Conservation (phyloP, 176 grass and related monocot genomes). For the Paspalum notatum region DNA sequence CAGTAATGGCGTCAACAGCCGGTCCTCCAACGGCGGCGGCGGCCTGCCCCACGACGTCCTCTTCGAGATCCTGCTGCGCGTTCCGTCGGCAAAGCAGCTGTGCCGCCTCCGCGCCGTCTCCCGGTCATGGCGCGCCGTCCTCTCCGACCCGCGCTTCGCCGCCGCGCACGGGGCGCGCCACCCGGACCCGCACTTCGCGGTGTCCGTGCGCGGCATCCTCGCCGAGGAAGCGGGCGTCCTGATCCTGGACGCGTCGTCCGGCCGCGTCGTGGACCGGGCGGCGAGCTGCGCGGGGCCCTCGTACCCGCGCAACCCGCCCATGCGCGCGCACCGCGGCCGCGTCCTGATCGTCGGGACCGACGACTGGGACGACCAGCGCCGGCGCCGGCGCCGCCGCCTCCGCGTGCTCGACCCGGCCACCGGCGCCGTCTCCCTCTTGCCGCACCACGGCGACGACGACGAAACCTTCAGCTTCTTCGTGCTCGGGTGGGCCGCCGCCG, state of each 20-base stretch:
- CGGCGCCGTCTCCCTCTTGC: neutral
- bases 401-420: neutral
- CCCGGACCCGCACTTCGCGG: neutral
- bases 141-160: too few relatives aligned
- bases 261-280: neutral
- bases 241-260: conserved; percentile 1
- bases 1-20: too few relatives aligned
- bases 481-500: neutral
- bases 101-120: too few relatives aligned
- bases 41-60: too few relatives aligned
- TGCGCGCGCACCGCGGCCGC: neutral
- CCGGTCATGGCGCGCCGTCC: too few relatives aligned
- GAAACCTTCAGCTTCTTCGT: neutral
- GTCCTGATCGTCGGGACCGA: neutral
- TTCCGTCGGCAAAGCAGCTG: too few relatives aligned
- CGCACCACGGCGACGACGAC: neutral
- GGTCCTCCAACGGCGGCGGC: too few relatives aligned
- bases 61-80: too few relatives aligned
- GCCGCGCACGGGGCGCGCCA: too few relatives aligned
- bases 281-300: neutral
- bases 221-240: neutral
- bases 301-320: neutral
- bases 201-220: neutral
- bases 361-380: too few relatives aligned
- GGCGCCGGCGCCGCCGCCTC: too few relatives aligned